A percentile compares a stretch with the other conserved stretches of the same genome.
These are phyloP conservation scores for Chiua virens DNA, from an alignment of 768 basidiomycete species.

Conservation along the genomic window DNA sequence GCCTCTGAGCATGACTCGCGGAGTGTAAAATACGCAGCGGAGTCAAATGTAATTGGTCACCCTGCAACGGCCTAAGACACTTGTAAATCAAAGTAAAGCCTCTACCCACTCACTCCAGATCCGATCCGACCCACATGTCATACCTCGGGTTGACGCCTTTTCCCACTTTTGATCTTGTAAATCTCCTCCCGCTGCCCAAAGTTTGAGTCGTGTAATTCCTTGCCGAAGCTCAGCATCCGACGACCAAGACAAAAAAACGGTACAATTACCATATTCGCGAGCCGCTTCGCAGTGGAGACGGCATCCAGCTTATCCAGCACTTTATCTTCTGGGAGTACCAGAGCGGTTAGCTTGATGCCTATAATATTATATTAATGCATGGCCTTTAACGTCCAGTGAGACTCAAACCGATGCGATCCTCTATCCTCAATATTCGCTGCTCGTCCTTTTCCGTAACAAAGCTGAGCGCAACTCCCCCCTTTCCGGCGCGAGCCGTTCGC, in stretches of 20 bases:
- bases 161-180: constrained; percentile 58
- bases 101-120: background rate
- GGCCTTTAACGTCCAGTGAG: background rate
- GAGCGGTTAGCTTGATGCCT: constrained; percentile 77
- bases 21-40: constrained; percentile 16
- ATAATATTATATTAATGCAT: constrained; percentile 4
- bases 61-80: constrained; percentile 6
- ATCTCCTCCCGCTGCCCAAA: constrained; percentile 90
- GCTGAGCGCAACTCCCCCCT: constrained; percentile 87
- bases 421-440: constrained; percentile 77
- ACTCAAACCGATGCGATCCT: constrained; percentile 79
- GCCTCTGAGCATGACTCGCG: constrained; percentile 6
- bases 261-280: constrained; percentile 84
- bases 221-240: constrained; percentile 9
- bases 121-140: constrained; percentile 1
- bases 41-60: constrained; percentile 8
- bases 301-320: constrained; percentile 84
- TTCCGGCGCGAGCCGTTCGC: constrained; percentile 87
- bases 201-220: constrained; percentile 85
- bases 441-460: constrained; percentile 95
- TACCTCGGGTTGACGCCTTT: constrained; percentile 12
- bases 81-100: background rate
- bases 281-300: constrained; percentile 90
- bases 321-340: constrained; percentile 73
- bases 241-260: background rate